These are phyloP conservation scores for Glycine latifolia DNA, from an alignment of 306 rosid genomes.

Conservation along the genomic window DNA sequence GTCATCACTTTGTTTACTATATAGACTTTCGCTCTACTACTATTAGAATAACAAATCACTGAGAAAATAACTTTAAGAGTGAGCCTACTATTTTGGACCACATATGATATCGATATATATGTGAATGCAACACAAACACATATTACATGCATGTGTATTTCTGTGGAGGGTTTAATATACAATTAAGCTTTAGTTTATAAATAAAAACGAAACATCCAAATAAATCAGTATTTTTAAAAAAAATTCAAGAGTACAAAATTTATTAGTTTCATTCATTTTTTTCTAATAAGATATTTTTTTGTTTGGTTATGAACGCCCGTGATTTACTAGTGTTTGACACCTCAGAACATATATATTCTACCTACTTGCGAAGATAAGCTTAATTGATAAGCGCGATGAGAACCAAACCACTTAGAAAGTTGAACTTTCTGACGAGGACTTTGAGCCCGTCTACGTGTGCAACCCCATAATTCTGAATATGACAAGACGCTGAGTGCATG, in stretches of 20 bases:
- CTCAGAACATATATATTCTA: no score
- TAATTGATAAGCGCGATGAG: background rate
- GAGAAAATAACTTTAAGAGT: no score
- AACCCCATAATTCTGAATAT: background rate
- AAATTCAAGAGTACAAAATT: background rate
- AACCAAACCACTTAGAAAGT: background rate
- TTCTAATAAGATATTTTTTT: background rate
- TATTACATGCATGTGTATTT: no score
- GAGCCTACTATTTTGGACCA: background rate
- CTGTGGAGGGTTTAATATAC: background rate
- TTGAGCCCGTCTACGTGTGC: background rate
- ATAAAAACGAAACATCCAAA: background rate
- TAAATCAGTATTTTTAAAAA: background rate
- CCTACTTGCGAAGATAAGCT: constrained; percentile 21
- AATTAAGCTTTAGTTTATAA: background rate
- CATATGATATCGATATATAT: background rate
- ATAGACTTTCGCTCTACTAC: no score
- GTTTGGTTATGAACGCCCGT: background rate
- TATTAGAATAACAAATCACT: no score
- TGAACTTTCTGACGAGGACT: background rate
- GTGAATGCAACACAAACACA: background rate
- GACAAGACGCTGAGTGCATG: no score
- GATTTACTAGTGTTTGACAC: constrained; percentile 31
- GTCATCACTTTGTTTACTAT: no score
- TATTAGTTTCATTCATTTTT: background rate